Conservation (phyloP, 495 filamentous ascomycete species). For the Neurospora sp. region DNA sequence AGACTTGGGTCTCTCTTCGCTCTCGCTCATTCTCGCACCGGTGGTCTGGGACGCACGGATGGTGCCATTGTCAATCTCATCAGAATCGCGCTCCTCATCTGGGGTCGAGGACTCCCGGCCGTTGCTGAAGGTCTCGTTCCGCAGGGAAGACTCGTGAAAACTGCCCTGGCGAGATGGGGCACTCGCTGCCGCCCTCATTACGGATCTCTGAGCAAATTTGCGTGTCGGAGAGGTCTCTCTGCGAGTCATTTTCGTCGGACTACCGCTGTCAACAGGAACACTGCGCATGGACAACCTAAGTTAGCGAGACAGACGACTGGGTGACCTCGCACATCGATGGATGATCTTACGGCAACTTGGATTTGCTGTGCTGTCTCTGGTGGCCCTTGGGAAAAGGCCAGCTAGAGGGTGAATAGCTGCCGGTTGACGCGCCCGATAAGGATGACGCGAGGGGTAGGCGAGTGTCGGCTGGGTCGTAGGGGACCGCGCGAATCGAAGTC, state of each 20-base stretch:
- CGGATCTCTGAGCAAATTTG: neutral
- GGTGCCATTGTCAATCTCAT: neutral
- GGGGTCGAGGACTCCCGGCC: neutral
- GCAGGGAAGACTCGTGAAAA: neutral
- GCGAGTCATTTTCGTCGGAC: neutral
- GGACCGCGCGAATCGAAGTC: constrained; percentile 8
- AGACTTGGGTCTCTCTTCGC: neutral
- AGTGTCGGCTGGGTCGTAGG: constrained; percentile 2
- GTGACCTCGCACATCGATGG: neutral
- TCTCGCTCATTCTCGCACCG: neutral
- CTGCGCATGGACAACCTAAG: neutral
- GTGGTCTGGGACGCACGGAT: neutral
- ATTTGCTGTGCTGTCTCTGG: neutral
- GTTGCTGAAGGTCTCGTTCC: neutral
- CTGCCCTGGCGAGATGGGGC: neutral
- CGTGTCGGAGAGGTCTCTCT: neutral
- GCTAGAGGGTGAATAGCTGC: constrained; percentile 5
- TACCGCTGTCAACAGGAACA: neutral
- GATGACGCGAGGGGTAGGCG: neutral
- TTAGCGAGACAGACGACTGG: neutral
- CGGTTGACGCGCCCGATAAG: constrained; percentile 20
- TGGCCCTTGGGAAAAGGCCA: constrained; percentile 10
- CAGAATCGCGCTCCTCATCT: neutral
- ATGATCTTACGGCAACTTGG: neutral
- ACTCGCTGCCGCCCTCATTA: neutral